These are phyloP conservation scores for Melampsora americana DNA, from an alignment of 1,284 basidiomycete genomes.

Conservation along the genomic window DNA sequence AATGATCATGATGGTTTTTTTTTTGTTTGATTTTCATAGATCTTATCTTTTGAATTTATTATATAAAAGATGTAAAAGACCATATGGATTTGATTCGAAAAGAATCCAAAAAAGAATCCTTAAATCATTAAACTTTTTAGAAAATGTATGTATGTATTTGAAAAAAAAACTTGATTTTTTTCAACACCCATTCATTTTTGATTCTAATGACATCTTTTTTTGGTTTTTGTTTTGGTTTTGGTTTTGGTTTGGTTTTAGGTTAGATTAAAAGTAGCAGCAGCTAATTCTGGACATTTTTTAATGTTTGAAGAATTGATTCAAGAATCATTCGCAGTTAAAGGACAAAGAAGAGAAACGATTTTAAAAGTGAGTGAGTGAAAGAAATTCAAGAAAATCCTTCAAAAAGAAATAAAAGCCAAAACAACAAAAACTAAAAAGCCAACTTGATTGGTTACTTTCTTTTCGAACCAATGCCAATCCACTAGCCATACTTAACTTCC, in stretches of 20 bases:
- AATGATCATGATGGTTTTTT: no score
- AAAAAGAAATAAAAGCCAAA: neutral
- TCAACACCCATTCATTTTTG: no score
- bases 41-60: slow-evolving; percentile 35
- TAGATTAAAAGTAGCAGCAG: slow-evolving; percentile 27
- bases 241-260: neutral
- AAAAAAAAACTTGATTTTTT: no score
- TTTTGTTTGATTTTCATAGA: no score
- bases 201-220: no score
- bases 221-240: no score
- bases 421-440: neutral
- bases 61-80: slow-evolving; percentile 21
- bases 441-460: no score
- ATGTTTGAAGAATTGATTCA: slow-evolving; percentile 22
- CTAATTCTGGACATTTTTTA: slow-evolving; percentile 31
- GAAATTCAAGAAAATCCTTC: neutral
- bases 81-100: slow-evolving; percentile 26
- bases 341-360: slow-evolving; percentile 19
- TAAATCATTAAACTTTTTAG: slow-evolving; percentile 22
- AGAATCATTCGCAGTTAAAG: slow-evolving; percentile 23
- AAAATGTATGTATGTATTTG: slow-evolving; percentile 15
- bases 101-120: slow-evolving; percentile 19
- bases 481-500: slow-evolving; percentile 18
- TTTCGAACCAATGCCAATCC: no score
- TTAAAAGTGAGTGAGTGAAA: no score